A percentile compares a stretch with the other conserved stretches of the same genome.
Conservation (phyloP, 805 yeast species). For the Pichia nakasei region DNA sequence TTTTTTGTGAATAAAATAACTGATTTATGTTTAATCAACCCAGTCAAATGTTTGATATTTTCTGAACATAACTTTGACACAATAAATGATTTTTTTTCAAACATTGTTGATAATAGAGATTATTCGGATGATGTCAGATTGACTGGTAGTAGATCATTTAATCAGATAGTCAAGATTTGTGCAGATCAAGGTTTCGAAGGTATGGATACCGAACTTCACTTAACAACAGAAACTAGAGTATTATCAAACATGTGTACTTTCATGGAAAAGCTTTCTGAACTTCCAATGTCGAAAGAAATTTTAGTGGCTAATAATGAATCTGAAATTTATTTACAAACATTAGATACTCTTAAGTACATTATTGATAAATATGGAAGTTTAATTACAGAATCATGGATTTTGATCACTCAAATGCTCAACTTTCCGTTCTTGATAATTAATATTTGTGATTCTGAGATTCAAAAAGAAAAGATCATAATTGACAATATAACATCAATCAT, state of each 20-base stretch:
- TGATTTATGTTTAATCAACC: conserved; percentile 43
- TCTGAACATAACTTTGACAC: conserved; percentile 39
- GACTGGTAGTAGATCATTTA: conserved; percentile 43
- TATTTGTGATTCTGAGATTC: conserved; percentile 15
- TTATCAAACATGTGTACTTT: conserved; percentile 40
- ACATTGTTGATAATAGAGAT: conserved; percentile 35
- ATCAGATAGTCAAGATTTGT: conserved; percentile 35
- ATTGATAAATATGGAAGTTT: conserved; percentile 68
- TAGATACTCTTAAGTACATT: conserved; percentile 61
- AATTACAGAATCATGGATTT: conserved; percentile 56
- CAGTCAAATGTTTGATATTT: conserved; percentile 38
- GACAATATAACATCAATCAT: conserved; percentile 45
- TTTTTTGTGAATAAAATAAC: conserved; percentile 48
- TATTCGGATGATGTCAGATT: conserved; percentile 38
- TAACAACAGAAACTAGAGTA: conserved; percentile 37
- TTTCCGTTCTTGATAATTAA: conserved; percentile 46
- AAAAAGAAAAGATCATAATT: conserved; percentile 27
- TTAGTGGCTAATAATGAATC: conserved; percentile 49
- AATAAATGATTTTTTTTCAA: conserved; percentile 38
- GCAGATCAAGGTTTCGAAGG: conserved; percentile 33
- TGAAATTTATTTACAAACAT: conserved; percentile 53
- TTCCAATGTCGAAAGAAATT: conserved; percentile 33
- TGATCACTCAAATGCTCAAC: conserved; percentile 52
- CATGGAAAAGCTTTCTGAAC: conserved; percentile 32
- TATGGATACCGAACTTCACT: conserved; percentile 3